A percentile compares a stretch with the other conserved stretches of the same genome.
Evolutionary conservation across 2,329 filamentous ascomycete genomes (phyloP).

Genomic region (Xylaria sp.): DNA sequence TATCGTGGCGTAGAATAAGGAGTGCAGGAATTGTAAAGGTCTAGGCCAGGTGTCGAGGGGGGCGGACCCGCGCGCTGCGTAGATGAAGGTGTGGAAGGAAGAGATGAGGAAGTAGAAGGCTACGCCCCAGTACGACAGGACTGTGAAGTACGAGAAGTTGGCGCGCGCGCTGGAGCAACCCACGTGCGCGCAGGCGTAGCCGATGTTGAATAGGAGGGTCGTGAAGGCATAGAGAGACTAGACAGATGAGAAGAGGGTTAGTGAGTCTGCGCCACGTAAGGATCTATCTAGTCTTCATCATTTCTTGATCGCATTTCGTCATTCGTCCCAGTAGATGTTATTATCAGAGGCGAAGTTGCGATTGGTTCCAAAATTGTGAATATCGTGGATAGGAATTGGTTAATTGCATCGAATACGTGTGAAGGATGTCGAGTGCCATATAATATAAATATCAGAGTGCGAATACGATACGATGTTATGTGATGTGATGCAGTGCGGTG

Average conservation of each 20-base stretch:
- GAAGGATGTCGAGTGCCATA: no score
- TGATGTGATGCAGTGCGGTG: background rate
- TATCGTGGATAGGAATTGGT: background rate
- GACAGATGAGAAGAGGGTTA: conserved; percentile 7
- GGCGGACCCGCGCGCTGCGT: conserved; percentile 59
- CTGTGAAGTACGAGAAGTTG: conserved; percentile 82
- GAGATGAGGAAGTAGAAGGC: conserved; percentile 78
- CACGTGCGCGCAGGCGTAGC: conserved; percentile 60
- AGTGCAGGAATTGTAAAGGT: conserved; percentile 68
- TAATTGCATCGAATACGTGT: background rate
- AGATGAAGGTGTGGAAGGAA: conserved; percentile 71
- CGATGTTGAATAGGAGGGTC: conserved; percentile 72
- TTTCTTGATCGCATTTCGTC: background rate
- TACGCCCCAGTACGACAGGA: conserved; percentile 81
- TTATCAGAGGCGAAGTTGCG: no score
- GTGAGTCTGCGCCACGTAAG: background rate
- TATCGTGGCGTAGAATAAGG: conserved; percentile 67
- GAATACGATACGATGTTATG: background rate
- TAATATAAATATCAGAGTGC: no score
- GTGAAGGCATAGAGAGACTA: conserved; percentile 69
- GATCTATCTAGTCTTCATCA: background rate
- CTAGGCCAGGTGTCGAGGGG: conserved; percentile 66
- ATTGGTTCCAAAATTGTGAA: no score
- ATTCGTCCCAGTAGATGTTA: no score
- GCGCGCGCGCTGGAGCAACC: conserved; percentile 54